These are phyloP conservation scores for Endotrypanum monterogeii DNA, from an alignment of 208 protist genomes.

Conservation along the genomic window DNA sequence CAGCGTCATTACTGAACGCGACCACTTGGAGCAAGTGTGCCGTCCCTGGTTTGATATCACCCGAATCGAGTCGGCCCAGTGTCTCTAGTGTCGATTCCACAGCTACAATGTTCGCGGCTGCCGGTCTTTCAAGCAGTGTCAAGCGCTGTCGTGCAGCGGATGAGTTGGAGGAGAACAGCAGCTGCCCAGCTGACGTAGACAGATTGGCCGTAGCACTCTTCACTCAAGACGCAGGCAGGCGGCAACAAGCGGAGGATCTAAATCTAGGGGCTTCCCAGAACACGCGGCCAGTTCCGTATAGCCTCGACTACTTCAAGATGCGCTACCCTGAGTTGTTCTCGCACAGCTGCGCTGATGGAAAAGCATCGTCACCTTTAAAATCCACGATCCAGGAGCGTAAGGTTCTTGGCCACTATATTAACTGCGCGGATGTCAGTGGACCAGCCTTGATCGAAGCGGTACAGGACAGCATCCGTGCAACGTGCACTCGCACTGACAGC, in stretches of 20 bases:
- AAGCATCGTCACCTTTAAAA: not conserved
- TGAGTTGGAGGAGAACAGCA: not conserved
- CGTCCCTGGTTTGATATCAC: not conserved
- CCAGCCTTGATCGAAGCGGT: conserved; percentile 50
- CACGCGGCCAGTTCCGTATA: conserved; percentile 5
- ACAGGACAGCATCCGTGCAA: conserved; percentile 37
- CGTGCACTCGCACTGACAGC: conserved; percentile 37
- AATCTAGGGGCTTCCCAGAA: not conserved
- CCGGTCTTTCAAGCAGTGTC: not conserved
- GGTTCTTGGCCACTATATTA: conserved; percentile 75
- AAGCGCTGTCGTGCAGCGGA: conserved; percentile 14
- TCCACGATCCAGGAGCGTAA: conserved; percentile 4
- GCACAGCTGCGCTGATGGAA: not conserved
- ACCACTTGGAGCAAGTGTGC: not conserved
- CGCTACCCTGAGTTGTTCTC: conserved; percentile 40
- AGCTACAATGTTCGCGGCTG: conserved; percentile 20
- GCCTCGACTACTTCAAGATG: conserved; percentile 19
- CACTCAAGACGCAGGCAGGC: not conserved
- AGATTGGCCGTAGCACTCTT: not conserved
- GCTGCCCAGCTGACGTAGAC: not conserved
- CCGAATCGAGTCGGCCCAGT: conserved; percentile 18
- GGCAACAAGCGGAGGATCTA: not conserved
- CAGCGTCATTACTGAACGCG: not conserved
- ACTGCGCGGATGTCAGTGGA: conserved; percentile 73
- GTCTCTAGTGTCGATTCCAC: conserved; percentile 23